Percentiles rank a stretch among this genome's conserved stretches.
Conservation (phyloP, 345 rosid genomes). For the Melaleuca alternifolia region DNA sequence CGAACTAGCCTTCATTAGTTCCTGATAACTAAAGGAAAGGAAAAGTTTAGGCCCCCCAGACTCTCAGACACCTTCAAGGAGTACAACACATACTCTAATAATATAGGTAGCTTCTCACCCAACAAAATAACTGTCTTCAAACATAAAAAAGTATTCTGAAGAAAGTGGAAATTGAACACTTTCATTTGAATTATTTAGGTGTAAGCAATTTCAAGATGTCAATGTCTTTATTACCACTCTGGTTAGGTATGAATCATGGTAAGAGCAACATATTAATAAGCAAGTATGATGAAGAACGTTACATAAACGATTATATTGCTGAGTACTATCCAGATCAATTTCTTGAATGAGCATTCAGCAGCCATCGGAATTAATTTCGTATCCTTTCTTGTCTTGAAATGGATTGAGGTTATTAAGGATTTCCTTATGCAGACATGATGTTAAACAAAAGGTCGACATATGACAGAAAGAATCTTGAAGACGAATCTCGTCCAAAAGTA, state of each 20-base stretch:
- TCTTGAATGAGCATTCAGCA: neutral
- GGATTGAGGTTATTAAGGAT: neutral
- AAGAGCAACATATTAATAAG: neutral
- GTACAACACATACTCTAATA: neutral
- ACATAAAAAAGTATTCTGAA: neutral
- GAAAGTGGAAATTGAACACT: neutral
- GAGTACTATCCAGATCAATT: neutral
- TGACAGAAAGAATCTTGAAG: neutral
- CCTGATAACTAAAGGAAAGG: conserved; percentile 55
- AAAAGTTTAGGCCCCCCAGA: neutral
- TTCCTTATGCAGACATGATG: neutral
- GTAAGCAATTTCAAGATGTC: neutral
- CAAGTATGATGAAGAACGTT: neutral
- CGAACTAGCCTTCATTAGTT: conserved; percentile 70
- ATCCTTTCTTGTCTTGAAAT: neutral
- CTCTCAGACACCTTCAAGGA: neutral
- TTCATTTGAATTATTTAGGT: neutral
- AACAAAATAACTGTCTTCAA: neutral
- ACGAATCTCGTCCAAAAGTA: neutral
- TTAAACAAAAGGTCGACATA: neutral
- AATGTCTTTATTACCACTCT: neutral
- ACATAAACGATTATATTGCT: neutral
- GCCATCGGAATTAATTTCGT: neutral
- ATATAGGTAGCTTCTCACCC: neutral
- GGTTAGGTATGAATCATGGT: neutral